Base-by-base conservation (phyloP, 352 stramenopile genomes). In the Globisporangium rhizosaccharum region DNA sequence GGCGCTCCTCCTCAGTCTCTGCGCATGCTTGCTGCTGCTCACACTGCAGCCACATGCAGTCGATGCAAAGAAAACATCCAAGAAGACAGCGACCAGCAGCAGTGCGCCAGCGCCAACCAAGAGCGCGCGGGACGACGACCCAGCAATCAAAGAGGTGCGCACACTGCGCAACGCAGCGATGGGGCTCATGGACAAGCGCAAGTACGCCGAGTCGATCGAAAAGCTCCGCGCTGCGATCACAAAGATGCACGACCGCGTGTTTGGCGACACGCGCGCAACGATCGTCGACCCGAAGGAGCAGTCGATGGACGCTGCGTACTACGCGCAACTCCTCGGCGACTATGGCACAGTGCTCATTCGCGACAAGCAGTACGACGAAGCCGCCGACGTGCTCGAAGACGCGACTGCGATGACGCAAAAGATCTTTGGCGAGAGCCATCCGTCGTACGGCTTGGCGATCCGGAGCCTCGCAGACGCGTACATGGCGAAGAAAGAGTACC, bases 391-490 rank as follows among this genome's bases (percentile, higher is more conserved):
- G 39, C 62, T 94, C 2, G 72, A 90, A 52, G 83, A 94, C 60
- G 78, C 83, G 9, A 68, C 90, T 14, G 62, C 75, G 17, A 87
- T 93, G 70, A 80, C 79, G 54, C 67, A 85, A 65, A 79, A 82
- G 51, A 80, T 94, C 48, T 92, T 88, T 54, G 85, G 82, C 3
- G 70, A 87, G 47, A 92, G 79, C 61, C 85, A 94, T 51, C 85
- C 85, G 61, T 90, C 82, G 42, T 75, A 90, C 1, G 83, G 83
- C 2, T 65, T 94, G 11, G 82, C 81, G 15, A 71, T 92, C 33
- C 77, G 82, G 33, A 91, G 79, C 56, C 73, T 94, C 45, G 85
- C 77, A 2, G 83, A 94, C n/a, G 85, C 85, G 0, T 86, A 91
- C 33, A 79, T 92, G 65, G 79, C 73, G 25, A 83, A 92, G 57